Percentiles rank a stretch among this genome's conserved stretches.
Evolutionary conservation across 1,139 yeast genomes (phyloP).

Genomic region (Hemisphaericaspora subhashii): DNA sequence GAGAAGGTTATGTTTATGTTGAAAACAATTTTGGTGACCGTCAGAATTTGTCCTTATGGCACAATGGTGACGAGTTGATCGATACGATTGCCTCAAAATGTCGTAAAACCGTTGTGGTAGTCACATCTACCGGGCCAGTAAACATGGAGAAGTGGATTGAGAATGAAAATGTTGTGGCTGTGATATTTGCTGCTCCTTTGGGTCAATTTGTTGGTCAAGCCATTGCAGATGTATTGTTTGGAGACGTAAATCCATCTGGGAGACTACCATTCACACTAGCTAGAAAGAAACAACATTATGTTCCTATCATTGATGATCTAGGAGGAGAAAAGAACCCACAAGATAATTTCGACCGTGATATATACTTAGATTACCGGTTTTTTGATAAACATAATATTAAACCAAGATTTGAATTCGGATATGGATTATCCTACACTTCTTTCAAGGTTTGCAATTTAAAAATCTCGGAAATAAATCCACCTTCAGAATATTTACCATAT

Average conservation of each 20-base stretch:
- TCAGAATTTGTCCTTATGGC: constrained; percentile 57
- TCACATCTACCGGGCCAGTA: constrained; percentile 61
- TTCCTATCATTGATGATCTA: constrained; percentile 44
- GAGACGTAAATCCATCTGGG: constrained; percentile 62
- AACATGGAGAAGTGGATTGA: constrained; percentile 61
- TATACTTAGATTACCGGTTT: constrained; percentile 54
- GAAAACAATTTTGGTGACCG: constrained; percentile 65
- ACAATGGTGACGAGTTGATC: constrained; percentile 58
- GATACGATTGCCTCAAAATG: constrained; percentile 47
- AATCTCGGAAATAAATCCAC: constrained; percentile 43
- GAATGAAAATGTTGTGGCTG: constrained; percentile 57
- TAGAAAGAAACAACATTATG: constrained; percentile 53
- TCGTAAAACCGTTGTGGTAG: constrained; percentile 55
- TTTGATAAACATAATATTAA: constrained; percentile 56
- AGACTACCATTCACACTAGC: constrained; percentile 65
- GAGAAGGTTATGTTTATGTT: constrained; percentile 59
- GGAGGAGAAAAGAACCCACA: constrained; percentile 43
- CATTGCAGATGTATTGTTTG: constrained; percentile 48
- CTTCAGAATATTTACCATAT: constrained; percentile 49
- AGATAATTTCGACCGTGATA: constrained; percentile 50
- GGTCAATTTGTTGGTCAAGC: constrained; percentile 55
- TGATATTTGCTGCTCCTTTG: constrained; percentile 54
- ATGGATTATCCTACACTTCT: constrained; percentile 56
- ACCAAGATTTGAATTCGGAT: constrained; percentile 64
- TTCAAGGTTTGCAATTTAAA: constrained; percentile 43